Base-by-base conservation (phyloP, 2,329 filamentous ascomycete genomes). In the Nemania diffusa region DNA sequence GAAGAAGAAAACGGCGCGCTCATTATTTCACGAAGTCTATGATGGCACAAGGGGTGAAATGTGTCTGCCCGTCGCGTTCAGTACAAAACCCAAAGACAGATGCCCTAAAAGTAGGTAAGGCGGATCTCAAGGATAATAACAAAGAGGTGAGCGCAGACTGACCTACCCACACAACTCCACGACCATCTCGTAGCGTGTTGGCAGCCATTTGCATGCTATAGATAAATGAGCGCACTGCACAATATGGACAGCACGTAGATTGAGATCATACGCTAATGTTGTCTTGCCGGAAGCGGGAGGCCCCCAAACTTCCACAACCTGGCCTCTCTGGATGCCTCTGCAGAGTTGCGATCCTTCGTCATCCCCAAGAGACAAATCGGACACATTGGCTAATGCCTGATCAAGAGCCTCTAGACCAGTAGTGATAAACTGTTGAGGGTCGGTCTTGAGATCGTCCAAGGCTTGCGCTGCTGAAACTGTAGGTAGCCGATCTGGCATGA, bases 211-310 rank as follows among this genome's bases (percentile, higher is more conserved):
- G 92, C 73, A 95, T 85, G 40, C 92, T 95, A 76, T 60, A 57
- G n/a, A 55, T 22, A 48, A n/a, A 40, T 69, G 24, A 69, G 67
- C 57, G 17, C 22, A 44, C 11, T 44, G n/a, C 17, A 46, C 20
- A 29, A 29, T 46, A 40, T 8, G 42, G 11, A 32, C 17, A 15
- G n/a, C 6, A 24, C 50, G 32, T 52, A 34, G 57, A 34, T 5
- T 24, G 15, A 27, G 42, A 15, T 4, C 53, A 81, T 84, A 95
- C 92, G 90, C 92, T 73, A 97, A 82, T 13, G 91, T 85, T 3
- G 93, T 97, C 83, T 97, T 97, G 32, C 94, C 95, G 27, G 88
- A 88, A 1, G 94, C 94, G 8, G 93, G 91, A 11, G 94, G 93
- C 0, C 95, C 95, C 87, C 92, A 97, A 57, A 97, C 82, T 79